Evolutionary conservation across 2,329 filamentous ascomycete species (phyloP).

Genomic region (Aspergillus sp.): DNA sequence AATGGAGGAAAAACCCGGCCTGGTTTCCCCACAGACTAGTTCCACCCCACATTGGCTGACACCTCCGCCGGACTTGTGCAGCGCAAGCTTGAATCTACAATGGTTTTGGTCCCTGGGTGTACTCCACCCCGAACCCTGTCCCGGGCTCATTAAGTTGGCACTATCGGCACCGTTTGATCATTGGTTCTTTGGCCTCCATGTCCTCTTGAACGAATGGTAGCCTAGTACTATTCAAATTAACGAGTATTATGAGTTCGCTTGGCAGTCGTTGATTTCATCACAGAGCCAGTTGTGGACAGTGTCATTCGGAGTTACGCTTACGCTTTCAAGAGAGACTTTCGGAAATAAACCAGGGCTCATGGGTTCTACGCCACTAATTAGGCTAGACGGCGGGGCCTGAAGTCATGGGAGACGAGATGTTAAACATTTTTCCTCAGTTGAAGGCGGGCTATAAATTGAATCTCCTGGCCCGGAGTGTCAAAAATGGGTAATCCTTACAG

Average conservation of each 20-base stretch:
- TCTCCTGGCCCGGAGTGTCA: not conserved
- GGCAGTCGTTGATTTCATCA: not conserved
- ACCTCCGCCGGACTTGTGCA: not conserved
- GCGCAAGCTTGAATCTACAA: not conserved
- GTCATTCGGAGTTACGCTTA: not conserved
- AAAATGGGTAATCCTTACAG: not conserved
- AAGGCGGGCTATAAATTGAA: not conserved
- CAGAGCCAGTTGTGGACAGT: not conserved
- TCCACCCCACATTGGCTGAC: not conserved
- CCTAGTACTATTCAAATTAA: not conserved
- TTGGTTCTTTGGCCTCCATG: not conserved
- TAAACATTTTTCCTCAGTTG: not conserved
- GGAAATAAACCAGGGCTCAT: not conserved
- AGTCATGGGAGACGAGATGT: not conserved
- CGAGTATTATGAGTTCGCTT: not conserved
- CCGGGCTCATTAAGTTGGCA: not conserved
- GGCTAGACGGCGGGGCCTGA: not conserved
- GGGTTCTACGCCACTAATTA: not conserved
- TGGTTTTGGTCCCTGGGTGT: not conserved
- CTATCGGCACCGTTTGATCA: not conserved
- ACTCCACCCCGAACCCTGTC: not conserved
- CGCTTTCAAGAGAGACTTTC: not conserved
- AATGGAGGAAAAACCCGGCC: slow-evolving; percentile 1
- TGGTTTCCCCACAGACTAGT: not conserved
- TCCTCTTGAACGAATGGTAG: not conserved